Base-by-base conservation (phyloP, 2,329 filamentous ascomycete genomes). In the Alternaria arborescens region DNA sequence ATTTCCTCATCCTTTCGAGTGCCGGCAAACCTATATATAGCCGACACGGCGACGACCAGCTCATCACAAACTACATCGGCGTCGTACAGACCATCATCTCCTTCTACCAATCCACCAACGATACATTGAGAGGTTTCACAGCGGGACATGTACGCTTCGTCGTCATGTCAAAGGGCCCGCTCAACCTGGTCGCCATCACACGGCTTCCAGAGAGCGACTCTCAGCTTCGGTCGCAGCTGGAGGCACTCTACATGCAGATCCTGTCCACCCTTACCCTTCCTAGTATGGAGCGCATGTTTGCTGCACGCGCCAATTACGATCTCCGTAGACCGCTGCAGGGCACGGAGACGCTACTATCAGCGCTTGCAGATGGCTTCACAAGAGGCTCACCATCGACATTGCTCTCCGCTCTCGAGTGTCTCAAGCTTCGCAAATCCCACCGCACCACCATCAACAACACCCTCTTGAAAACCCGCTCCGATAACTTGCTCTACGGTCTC, bases 21-120 rank as follows among this genome's bases (percentile, higher is more conserved):
- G 94, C 96, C 10, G 95, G 95, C 20, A 99, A 99, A 77, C 96
- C 95, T 11, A 96, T 99, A 50, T 99, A 94, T 84, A 98, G 93
- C 73, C 88, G 96, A 50, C 94, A 99, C 76, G 95, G 96, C 41
- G 93, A 97, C 69, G 86, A 97, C 67, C 89, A 90, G 55, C 83
- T 98, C 43, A 93, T 98, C 75, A 97, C 96, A 71, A 91, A 91
- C 52, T 97, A 95, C 71, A 94, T 98, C 77, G 95, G 95, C 41
- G 90, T 99, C 18, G 90, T 97, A 2, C 95, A 98, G 77, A 99
- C 95, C 43, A 94, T 99, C 70, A 97, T 99, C 64, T 98, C 95
- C 1, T 97, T 97, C 76, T 98, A 96, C 74, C 91, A 97, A 76
- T 89, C 89, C 46, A 87, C 90, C 8, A 86, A 91, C 57, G 92